These are phyloP conservation scores for Ajuga chamaepitys DNA, from an alignment of 257 asterid genomes.

Conservation along the genomic window DNA sequence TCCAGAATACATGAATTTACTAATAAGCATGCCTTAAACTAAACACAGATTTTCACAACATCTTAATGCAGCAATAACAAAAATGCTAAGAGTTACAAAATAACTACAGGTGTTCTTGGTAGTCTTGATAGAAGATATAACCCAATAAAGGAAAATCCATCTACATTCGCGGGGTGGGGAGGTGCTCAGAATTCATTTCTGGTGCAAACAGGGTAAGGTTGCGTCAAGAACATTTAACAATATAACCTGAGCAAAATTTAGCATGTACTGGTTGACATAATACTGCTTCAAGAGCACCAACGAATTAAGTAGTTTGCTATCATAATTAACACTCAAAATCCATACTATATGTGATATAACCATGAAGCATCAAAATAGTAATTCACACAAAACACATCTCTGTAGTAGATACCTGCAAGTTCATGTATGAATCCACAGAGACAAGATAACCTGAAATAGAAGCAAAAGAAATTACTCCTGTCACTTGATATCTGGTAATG, in stretches of 20 bases:
- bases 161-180: not conserved
- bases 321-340: not conserved
- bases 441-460: conserved; percentile 69
- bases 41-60: not conserved
- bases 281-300: not conserved
- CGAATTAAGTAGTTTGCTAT: not conserved
- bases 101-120: not conserved
- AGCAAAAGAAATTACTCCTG: not conserved
- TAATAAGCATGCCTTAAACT: not conserved
- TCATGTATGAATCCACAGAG: conserved; percentile 97
- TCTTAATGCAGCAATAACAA: not conserved
- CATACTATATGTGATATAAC: not conserved
- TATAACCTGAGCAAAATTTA: not conserved
- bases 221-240: not conserved
- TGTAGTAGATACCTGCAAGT: conserved; percentile 66
- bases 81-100: not conserved
- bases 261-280: not conserved
- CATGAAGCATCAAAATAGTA: not conserved
- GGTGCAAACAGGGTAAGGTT: not conserved
- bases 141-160: too few relatives aligned
- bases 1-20: not conserved
- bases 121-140: too few relatives aligned
- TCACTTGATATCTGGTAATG: too few relatives aligned
- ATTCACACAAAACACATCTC: not conserved
- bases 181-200: not conserved